Conservation (phyloP, 2,329 filamentous ascomycete genomes). For the Neonectria punicea region DNA sequence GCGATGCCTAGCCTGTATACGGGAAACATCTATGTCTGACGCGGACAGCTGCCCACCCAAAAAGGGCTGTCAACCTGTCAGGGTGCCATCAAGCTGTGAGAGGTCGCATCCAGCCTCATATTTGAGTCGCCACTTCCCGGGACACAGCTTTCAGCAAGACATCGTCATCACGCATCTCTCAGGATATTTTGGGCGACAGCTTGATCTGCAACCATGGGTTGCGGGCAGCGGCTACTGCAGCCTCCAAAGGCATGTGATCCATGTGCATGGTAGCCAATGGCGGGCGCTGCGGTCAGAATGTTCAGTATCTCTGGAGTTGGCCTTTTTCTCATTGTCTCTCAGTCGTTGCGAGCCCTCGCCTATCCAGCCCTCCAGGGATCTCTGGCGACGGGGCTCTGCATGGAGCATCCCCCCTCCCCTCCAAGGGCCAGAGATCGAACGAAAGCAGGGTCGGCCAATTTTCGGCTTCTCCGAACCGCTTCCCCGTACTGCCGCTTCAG, state of each 20-base stretch:
- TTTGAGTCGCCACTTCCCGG: constrained; percentile 4
- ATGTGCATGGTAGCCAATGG: constrained; percentile 40
- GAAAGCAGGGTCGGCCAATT: constrained; percentile 26
- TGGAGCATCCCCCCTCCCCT: background rate
- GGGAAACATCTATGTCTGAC: constrained; percentile 6
- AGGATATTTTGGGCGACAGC: constrained; percentile 5
- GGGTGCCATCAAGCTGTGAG: no score
- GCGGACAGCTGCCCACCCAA: constrained; percentile 3
- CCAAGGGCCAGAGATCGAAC: background rate
- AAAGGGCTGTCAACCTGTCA: background rate
- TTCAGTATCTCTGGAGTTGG: background rate
- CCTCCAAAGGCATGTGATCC: constrained; percentile 37
- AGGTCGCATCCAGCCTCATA: background rate
- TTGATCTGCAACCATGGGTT: constrained; percentile 17
- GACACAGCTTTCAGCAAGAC: constrained; percentile 5
- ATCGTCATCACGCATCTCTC: constrained; percentile 8
- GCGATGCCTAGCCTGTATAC: background rate
- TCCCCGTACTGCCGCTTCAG: constrained; percentile 35
- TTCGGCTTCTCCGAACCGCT: constrained; percentile 31
- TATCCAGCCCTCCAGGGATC: constrained; percentile 15
- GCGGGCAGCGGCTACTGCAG: constrained; percentile 22
- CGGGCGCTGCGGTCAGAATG: constrained; percentile 19
- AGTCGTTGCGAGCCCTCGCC: background rate
- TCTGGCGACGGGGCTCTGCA: constrained; percentile 16
- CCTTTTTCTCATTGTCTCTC: background rate